These are phyloP conservation scores for Colletotrichum cereale DNA, from an alignment of 2,329 filamentous ascomycete genomes.

Conservation along the genomic window DNA sequence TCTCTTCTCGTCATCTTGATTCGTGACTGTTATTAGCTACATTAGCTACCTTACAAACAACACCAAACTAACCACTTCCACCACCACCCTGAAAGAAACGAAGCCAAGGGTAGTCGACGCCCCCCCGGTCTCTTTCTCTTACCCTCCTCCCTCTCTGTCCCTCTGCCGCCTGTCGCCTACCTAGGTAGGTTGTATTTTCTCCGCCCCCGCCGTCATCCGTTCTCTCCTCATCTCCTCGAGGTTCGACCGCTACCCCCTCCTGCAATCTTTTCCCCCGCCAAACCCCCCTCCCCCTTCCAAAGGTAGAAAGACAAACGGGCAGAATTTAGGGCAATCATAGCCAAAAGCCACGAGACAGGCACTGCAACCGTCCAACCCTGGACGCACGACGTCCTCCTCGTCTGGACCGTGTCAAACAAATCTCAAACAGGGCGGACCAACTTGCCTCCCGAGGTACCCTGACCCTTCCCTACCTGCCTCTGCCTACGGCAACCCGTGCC, in stretches of 20 bases:
- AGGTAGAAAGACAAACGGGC: neutral
- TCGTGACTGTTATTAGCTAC: conserved; percentile 31
- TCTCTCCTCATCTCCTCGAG: conserved; percentile 28
- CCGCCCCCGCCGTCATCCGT: conserved; percentile 34
- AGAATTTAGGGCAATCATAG: conserved; percentile 1
- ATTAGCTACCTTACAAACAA: too few relatives aligned
- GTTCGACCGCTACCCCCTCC: neutral
- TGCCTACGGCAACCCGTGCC: conserved; percentile 5
- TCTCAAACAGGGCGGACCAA: conserved; percentile 38
- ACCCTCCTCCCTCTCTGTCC: conserved; percentile 24
- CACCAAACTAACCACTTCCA: neutral
- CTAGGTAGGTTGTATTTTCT: conserved; percentile 2
- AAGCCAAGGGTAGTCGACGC: conserved; percentile 6
- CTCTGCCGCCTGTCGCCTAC: neutral
- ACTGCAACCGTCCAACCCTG: conserved; percentile 24
- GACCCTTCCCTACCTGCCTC: neutral
- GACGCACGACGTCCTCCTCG: conserved; percentile 39
- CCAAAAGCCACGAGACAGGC: neutral
- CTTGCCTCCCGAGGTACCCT: conserved; percentile 9
- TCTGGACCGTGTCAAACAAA: conserved; percentile 40
- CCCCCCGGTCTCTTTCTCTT: conserved; percentile 16
- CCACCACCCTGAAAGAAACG: neutral
- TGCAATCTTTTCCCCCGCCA: neutral
- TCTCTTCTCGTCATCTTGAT: conserved; percentile 31
- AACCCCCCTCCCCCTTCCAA: neutral